Conservation (phyloP, 441 rosid genomes). For the Theobroma grandiflorum region DNA sequence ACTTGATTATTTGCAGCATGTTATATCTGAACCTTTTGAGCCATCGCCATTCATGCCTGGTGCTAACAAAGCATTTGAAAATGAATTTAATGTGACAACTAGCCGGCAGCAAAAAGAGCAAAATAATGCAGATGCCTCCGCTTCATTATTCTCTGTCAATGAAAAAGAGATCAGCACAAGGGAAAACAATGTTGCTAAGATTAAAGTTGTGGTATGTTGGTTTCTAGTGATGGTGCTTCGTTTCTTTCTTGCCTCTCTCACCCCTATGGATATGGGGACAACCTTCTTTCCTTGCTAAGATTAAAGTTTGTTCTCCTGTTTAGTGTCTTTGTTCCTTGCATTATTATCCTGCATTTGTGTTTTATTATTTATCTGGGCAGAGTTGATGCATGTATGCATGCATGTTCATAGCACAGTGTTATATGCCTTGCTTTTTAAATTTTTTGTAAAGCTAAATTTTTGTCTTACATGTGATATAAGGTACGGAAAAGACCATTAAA, state of each 20-base stretch:
- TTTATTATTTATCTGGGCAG: background rate
- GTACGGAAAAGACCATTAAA: slow-evolving; percentile 97
- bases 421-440: background rate
- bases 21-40: slow-evolving; percentile 91
- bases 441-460: slow-evolving; percentile 15
- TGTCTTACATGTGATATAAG: slow-evolving; percentile 41
- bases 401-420: background rate
- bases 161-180: slow-evolving; percentile 75
- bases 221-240: slow-evolving; percentile 18
- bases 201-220: slow-evolving; percentile 94
- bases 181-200: slow-evolving; percentile 91
- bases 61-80: slow-evolving; percentile 68
- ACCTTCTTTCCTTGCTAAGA: background rate
- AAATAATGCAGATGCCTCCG: slow-evolving; percentile 63
- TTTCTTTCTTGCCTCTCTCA: background rate
- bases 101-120: slow-evolving; percentile 58
- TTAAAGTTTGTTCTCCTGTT: slow-evolving; percentile 8
- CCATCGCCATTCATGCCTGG: slow-evolving; percentile 87
- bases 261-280: background rate
- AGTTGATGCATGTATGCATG: background rate
- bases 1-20: slow-evolving; percentile 71
- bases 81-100: slow-evolving; percentile 61
- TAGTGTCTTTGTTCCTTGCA: background rate
- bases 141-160: slow-evolving; percentile 41
- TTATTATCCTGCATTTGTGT: background rate